Conservation (phyloP, 768 basidiomycete genomes). For the Hydnomerulius pinastri region DNA sequence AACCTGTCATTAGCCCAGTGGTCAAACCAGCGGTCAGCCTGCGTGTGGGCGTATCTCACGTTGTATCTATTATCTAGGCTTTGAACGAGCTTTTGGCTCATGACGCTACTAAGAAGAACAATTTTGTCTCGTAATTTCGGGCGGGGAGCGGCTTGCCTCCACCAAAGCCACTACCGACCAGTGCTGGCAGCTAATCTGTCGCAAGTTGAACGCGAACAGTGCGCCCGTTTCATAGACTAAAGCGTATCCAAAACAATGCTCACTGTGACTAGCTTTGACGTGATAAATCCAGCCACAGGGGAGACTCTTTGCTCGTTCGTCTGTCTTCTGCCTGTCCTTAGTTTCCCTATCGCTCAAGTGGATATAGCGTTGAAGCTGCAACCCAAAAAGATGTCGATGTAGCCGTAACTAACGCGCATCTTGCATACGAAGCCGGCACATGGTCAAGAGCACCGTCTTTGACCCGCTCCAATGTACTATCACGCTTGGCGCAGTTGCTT, state of each 20-base stretch:
- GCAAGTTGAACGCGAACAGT: slow-evolving; percentile 8
- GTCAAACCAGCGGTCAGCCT: too few relatives aligned
- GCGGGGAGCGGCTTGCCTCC: neutral
- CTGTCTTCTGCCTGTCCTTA: neutral
- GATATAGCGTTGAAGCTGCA: slow-evolving; percentile 53
- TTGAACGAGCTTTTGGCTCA: too few relatives aligned
- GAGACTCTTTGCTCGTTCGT: slow-evolving; percentile 58
- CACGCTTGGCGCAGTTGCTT: slow-evolving; percentile 62
- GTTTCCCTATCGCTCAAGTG: neutral
- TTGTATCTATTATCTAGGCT: too few relatives aligned
- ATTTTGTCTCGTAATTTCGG: neutral
- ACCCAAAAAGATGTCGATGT: slow-evolving; percentile 51
- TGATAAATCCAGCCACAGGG: slow-evolving; percentile 72
- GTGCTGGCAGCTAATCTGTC: neutral
- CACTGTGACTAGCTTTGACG: slow-evolving; percentile 43
- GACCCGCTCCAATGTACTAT: slow-evolving; percentile 64
- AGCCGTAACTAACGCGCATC: slow-evolving; percentile 57
- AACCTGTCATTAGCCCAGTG: too few relatives aligned
- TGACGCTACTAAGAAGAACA: neutral
- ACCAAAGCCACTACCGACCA: slow-evolving; percentile 12
- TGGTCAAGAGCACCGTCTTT: slow-evolving; percentile 69
- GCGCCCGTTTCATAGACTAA: neutral
- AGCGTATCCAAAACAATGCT: neutral
- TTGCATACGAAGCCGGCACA: slow-evolving; percentile 60
- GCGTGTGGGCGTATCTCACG: too few relatives aligned